Evolutionary conservation across 2,329 filamentous ascomycete genomes (phyloP).

Genomic region (Amphichorda felina): DNA sequence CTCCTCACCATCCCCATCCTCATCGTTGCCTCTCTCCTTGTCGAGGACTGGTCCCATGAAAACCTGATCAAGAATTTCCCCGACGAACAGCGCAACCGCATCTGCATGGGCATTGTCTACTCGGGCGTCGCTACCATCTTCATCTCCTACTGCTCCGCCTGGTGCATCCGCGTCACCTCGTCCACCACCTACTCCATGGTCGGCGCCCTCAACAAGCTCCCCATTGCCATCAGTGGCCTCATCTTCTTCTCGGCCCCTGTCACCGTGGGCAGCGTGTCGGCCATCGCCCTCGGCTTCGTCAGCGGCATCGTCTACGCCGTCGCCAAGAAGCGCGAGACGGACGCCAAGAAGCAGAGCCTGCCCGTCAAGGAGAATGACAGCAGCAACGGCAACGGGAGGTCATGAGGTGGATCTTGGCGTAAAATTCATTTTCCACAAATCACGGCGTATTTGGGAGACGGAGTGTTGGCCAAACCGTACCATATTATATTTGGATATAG

Average conservation of each 20-base stretch:
- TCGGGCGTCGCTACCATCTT: conserved; percentile 89
- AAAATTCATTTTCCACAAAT: no score
- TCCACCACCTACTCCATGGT: conserved; percentile 99
- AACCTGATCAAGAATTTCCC: conserved; percentile 90
- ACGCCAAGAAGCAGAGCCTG: not conserved
- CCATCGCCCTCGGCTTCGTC: conserved; percentile 83
- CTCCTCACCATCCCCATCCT: conserved; percentile 91
- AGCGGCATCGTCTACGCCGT: conserved; percentile 79
- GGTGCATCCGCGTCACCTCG: conserved; percentile 95
- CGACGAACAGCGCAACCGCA: conserved; percentile 60
- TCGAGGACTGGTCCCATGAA: conserved; percentile 82
- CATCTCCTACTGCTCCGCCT: conserved; percentile 98
- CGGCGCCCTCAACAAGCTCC: conserved; percentile 93
- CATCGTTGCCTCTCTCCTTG: conserved; percentile 64
- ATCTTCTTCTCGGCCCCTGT: conserved; percentile 93
- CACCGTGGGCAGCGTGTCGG: conserved; percentile 82
- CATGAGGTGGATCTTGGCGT: no score
- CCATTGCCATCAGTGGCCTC: conserved; percentile 82
- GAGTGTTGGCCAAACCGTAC: no score
- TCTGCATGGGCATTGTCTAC: conserved; percentile 83
- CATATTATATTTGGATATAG: no score
- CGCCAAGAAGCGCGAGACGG: conserved; percentile 7
- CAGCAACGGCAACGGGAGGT: no score
- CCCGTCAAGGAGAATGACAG: not conserved
- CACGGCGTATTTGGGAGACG: no score